These are phyloP conservation scores for Copromyces sp. DNA, from an alignment of 495 filamentous ascomycete genomes.

Conservation along the genomic window DNA sequence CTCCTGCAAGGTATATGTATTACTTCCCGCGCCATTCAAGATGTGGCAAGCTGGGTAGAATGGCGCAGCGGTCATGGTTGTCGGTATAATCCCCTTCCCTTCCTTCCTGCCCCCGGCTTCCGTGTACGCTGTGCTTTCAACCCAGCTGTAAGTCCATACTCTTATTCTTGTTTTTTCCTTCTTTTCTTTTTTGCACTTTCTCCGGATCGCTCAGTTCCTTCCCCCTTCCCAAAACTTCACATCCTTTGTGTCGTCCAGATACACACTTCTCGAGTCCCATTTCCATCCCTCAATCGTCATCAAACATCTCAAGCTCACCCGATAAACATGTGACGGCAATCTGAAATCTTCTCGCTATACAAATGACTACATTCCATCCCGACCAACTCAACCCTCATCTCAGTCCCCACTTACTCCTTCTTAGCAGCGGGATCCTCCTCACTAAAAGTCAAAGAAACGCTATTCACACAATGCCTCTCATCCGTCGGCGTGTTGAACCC, in stretches of 20 bases:
- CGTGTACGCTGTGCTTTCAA: neutral
- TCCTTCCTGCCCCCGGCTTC: neutral
- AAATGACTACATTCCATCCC: neutral
- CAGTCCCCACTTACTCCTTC: constrained; percentile 23
- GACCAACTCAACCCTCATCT: constrained; percentile 7
- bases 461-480: constrained; percentile 96
- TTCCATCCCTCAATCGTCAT: neutral
- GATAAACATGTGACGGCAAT: neutral
- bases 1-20: neutral
- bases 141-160: neutral
- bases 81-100: neutral
- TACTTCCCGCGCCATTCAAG: neutral
- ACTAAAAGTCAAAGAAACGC: constrained; percentile 75
- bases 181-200: neutral
- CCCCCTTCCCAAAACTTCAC: neutral
- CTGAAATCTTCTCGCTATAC: neutral
- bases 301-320: neutral
- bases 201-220: neutral
- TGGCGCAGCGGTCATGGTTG: neutral
- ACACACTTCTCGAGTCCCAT: neutral
- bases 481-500: constrained; percentile 84
- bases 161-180: neutral
- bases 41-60: neutral
- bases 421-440: constrained; percentile 50
- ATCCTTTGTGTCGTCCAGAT: neutral